Evolutionary conservation across 345 rosid species (phyloP).

Genomic region (Hibiscus mutabilis): DNA sequence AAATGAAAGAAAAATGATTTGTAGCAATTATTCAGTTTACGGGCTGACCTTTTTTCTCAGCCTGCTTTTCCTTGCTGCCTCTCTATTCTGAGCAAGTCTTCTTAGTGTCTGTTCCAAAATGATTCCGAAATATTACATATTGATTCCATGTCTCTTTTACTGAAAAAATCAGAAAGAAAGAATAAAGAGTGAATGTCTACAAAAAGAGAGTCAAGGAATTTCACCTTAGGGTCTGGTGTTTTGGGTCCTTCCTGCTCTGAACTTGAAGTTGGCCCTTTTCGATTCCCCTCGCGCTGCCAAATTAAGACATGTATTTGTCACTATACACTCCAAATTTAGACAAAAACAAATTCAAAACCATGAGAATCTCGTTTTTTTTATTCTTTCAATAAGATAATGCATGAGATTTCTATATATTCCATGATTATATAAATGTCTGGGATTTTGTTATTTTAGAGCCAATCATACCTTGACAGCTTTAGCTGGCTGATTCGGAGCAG

Average conservation of each 20-base stretch:
- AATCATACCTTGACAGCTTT: conserved; percentile 44
- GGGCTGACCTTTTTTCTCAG: conserved; percentile 69
- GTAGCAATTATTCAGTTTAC: not conserved
- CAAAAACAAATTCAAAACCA: not conserved
- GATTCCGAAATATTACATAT: not conserved
- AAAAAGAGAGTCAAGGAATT: conserved; percentile 1
- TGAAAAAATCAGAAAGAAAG: not conserved
- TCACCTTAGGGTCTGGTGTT: conserved; percentile 60
- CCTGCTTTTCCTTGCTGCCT: conserved; percentile 99
- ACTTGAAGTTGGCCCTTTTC: conserved; percentile 43
- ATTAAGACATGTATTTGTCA: conserved; percentile 8
- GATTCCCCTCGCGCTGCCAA: conserved; percentile 46
- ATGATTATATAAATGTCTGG: not conserved
- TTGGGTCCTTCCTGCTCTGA: conserved; percentile 57
- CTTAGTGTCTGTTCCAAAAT: conserved; percentile 53
- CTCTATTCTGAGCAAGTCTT: conserved; percentile 99
- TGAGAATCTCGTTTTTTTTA: conserved; percentile 15
- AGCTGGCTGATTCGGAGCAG: conserved; percentile 26
- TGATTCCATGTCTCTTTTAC: not conserved
- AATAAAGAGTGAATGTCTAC: not conserved
- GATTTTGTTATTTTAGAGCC: not conserved
- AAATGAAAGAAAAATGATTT: not conserved
- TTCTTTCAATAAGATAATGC: not conserved
- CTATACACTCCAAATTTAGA: not conserved
- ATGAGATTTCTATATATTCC: not conserved